These are phyloP conservation scores for Trichoderma gamsii DNA, from an alignment of 495 filamentous ascomycete genomes.

Conservation along the genomic window DNA sequence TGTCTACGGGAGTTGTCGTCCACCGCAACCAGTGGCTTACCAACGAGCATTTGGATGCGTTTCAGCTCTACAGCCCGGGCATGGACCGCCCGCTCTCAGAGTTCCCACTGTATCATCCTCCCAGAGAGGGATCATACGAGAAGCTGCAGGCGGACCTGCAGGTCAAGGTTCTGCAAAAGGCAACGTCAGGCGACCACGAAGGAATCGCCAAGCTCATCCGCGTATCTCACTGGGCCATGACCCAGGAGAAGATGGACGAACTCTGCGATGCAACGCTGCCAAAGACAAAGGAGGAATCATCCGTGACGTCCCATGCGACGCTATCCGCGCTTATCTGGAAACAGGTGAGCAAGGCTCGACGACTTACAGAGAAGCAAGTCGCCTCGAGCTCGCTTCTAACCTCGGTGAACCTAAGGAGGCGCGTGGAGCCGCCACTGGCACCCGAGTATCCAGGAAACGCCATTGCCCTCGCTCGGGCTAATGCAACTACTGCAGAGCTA, in stretches of 20 bases:
- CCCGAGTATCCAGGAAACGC: constrained; percentile 16
- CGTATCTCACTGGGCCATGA: constrained; percentile 12
- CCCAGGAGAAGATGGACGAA: constrained; percentile 4
- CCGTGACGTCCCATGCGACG: constrained; percentile 14
- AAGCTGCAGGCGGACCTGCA: constrained; percentile 6
- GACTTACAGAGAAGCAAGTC: constrained; percentile 6
- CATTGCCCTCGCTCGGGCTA: constrained; percentile 15
- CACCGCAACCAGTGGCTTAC: not conserved
- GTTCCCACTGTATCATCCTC: constrained; percentile 8
- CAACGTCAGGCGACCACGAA: constrained; percentile 14
- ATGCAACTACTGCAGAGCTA: constrained; percentile 15
- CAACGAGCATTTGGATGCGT: constrained; percentile 8
- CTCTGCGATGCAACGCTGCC: constrained; percentile 8
- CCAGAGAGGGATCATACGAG: constrained; percentile 13
- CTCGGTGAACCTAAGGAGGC: constrained; percentile 15
- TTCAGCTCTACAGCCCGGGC: constrained; percentile 12
- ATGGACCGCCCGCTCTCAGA: constrained; percentile 13
- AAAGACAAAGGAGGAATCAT: not conserved
- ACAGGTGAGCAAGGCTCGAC: constrained; percentile 5
- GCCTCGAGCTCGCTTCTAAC: constrained; percentile 14
- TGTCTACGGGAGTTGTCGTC: constrained; percentile 4
- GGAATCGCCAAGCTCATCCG: constrained; percentile 12
- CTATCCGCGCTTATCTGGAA: constrained; percentile 16
- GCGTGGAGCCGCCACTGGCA: constrained; percentile 14
- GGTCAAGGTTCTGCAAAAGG: constrained; percentile 16